Percentiles rank a stretch among this genome's conserved stretches.
phyloP scores from a whole-genome alignment of 768 basidiomycete genomes.

The Hygrophorus russula region DNA sequence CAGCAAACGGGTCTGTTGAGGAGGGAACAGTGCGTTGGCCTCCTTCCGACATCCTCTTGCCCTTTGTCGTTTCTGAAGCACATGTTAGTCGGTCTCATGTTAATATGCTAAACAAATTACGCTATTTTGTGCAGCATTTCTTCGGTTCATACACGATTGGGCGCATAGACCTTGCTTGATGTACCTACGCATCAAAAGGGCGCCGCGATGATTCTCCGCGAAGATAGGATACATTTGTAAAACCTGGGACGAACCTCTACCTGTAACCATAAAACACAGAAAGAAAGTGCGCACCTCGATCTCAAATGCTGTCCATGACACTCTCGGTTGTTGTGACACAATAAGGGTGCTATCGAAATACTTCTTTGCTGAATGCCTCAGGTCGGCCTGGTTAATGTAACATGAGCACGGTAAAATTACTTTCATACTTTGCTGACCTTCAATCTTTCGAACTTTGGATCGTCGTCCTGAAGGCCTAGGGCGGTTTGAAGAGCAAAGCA shows the following conservation, averaged over 20 bases:
- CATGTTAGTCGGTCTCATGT: no score
- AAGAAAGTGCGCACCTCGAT: not conserved
- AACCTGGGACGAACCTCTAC: not conserved
- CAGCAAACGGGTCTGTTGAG: no score
- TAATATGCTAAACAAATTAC: no score
- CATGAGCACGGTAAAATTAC: not conserved
- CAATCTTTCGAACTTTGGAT: not conserved
- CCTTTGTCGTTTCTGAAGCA: no score
- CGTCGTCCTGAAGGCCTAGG: not conserved
- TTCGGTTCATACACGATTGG: not conserved
- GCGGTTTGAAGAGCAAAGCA: no score
- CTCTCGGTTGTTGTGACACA: not conserved
- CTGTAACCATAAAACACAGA: not conserved
- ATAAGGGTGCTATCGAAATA: not conserved
- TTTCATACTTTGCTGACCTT: not conserved
- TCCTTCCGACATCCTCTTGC: no score
- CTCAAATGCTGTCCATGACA: not conserved
- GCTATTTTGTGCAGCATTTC: not conserved
- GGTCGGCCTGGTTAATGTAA: not conserved
- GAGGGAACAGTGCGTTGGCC: no score
- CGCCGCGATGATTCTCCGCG: not conserved
- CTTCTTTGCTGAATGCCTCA: not conserved
- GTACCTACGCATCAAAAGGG: not conserved
- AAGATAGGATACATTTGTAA: slow-evolving; percentile 1
- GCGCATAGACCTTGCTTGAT: not conserved